Conservation (phyloP, 2,329 filamentous ascomycete species). For the Remersonia thermophila region DNA sequence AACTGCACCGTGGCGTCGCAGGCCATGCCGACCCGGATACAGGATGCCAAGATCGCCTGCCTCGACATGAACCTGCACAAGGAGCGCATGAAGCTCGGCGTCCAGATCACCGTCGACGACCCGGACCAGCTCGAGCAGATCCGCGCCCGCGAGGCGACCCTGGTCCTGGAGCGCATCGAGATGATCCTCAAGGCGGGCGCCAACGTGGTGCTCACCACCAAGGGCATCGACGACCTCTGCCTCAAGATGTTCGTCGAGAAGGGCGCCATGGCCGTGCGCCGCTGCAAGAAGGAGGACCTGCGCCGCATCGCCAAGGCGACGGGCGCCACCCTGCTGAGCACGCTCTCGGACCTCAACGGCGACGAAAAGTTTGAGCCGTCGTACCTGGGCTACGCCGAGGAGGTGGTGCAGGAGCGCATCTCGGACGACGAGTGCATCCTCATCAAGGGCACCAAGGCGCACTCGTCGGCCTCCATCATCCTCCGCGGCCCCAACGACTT, state of each 20-base stretch:
- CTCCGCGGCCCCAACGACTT: constrained; percentile 93
- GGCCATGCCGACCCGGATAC: constrained; percentile 87
- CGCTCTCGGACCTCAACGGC: constrained; percentile 89
- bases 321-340: constrained; percentile 83
- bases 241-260: constrained; percentile 90
- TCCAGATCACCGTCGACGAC: constrained; percentile 96
- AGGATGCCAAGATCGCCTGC: constrained; percentile 91
- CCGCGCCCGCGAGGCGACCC: constrained; percentile 78
- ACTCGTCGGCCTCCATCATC: constrained; percentile 90
- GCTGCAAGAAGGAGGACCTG: constrained; percentile 98
- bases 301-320: constrained; percentile 92
- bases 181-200: constrained; percentile 96
- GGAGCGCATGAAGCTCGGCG: constrained; percentile 97
- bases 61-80: constrained; percentile 98
- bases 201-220: constrained; percentile 92
- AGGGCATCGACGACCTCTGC: constrained; percentile 94
- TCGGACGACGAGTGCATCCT: constrained; percentile 98
- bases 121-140: constrained; percentile 97
- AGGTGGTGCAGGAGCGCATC: constrained; percentile 95
- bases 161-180: constrained; percentile 86
- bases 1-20: constrained; percentile 99
- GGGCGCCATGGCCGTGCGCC: constrained; percentile 86
- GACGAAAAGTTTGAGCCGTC: constrained; percentile 93
- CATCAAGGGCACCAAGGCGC: constrained; percentile 87
- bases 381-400: constrained; percentile 80